Base-by-base conservation (phyloP, 2,329 filamentous ascomycete species). In the Talaromyces funiculosus region DNA sequence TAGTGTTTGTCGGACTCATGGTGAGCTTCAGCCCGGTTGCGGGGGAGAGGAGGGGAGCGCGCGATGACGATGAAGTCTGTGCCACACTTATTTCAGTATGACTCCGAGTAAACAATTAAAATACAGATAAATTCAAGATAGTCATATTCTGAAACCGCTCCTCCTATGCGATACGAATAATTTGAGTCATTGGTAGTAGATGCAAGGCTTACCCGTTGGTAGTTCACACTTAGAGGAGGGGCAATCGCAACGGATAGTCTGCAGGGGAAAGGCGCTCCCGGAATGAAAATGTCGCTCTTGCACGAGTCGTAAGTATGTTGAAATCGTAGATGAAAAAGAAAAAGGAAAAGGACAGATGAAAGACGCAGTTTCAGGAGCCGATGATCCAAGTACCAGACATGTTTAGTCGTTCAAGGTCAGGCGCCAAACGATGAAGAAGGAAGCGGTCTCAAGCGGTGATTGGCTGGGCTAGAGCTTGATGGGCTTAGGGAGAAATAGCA, bases 1-100 rank as follows among this genome's bases (percentile, higher is more conserved):
- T 77, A 43, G 70, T 76, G 69, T 72, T 72, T 33, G 53, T 60
- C 24, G 61, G 53, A 74, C 72, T 82, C 81, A 79, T 80, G 61
- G 56, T 67, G 66, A 65, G 53, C 60, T 63, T 40, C 51, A 31
- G 38, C 35, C 51, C 31, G 59, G 24, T 33, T 49, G 55, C 55
- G 31, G 55, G 55, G 38, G 29, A n/a, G n/a, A n/a, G n/a, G n/a
- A n/a, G n/a, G n/a, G n/a, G n/a, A n/a, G 35, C 45, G 45, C 45
- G 40, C 33, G 14, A 35, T 54, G 35, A 53, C 18, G 33, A 10
- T 38, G 16, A 40, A 16, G 40, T 40, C 51, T 54, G 33, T 54
- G 51, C 51, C 51, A 40, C 51, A 40, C 12, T n/a, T 38, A 37
- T n/a, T 26, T 54, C 40, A 40, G 31, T 38, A 40, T 35, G n/a